A percentile compares a stretch with the other conserved stretches of the same genome.
Conservation (phyloP, 179 eudicot species). For the Vitellaria paradoxa region DNA sequence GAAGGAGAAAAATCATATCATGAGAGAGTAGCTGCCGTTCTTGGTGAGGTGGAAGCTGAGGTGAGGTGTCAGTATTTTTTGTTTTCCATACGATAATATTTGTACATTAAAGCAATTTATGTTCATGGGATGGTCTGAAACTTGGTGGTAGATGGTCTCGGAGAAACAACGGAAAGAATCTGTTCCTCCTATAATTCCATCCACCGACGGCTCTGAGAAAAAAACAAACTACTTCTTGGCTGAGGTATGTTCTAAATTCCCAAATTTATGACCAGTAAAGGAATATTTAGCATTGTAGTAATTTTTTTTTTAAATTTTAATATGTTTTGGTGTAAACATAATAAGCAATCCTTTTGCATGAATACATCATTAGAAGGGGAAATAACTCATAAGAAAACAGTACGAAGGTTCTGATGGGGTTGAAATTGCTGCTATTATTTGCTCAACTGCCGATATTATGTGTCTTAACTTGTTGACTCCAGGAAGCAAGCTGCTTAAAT, state of each 20-base stretch:
- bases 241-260: slow-evolving; percentile 50
- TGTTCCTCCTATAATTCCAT: slow-evolving; percentile 65
- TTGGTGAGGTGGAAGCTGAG: slow-evolving; percentile 84
- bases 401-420: too few species aligned
- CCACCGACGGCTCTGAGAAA: slow-evolving; percentile 40
- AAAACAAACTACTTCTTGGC: slow-evolving; percentile 82
- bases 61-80: slow-evolving; percentile 30
- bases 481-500: not conserved
- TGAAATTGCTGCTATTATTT: not conserved
- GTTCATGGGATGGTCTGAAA: slow-evolving; percentile 10
- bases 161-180: slow-evolving; percentile 97
- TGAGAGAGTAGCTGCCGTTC: slow-evolving; percentile 75
- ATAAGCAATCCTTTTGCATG: not conserved
- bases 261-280: not conserved
- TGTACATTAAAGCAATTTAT: not conserved
- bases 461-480: not conserved
- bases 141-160: slow-evolving; percentile 65
- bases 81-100: not conserved
- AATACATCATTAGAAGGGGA: not conserved
- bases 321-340: not conserved
- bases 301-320: too few species aligned
- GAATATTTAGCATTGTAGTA: not conserved
- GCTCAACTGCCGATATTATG: not conserved
- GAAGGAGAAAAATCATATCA: slow-evolving; percentile 87
- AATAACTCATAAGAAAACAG: too few species aligned